A percentile compares a stretch with the other conserved stretches of the same genome.
These are phyloP conservation scores for Mucor racemosus DNA, from an alignment of 371 early-diverging fungal species.

Conservation along the genomic window DNA sequence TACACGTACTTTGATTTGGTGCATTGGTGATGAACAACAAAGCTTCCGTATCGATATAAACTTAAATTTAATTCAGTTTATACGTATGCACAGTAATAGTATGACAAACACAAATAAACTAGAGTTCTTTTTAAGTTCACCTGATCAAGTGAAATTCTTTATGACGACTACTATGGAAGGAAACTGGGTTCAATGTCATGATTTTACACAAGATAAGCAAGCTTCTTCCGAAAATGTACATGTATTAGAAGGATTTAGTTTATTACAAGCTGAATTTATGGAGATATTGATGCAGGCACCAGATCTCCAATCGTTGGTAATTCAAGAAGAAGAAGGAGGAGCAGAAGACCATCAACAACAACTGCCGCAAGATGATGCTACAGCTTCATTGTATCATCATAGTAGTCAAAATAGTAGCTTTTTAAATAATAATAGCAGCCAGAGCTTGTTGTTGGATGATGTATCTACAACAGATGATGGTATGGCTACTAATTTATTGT, in stretches of 20 bases:
- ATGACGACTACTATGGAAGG: constrained; percentile 40
- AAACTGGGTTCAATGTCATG: constrained; percentile 67
- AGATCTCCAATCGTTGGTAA: constrained; percentile 23
- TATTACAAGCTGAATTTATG: constrained; percentile 35
- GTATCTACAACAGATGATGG: not conserved
- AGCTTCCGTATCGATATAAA: constrained; percentile 71
- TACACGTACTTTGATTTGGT: constrained; percentile 61
- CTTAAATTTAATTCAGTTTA: constrained; percentile 52
- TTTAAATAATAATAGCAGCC: constrained; percentile 11
- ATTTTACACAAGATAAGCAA: constrained; percentile 74
- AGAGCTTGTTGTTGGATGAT: constrained; percentile 8
- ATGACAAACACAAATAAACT: constrained; percentile 6
- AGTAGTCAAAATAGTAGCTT: not conserved
- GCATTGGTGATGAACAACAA: constrained; percentile 58
- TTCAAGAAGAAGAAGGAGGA: constrained; percentile 26
- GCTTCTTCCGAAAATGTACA: constrained; percentile 45
- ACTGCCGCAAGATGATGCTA: not conserved
- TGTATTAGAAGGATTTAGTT: constrained; percentile 40
- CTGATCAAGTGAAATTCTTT: constrained; percentile 47
- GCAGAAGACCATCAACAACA: not conserved
- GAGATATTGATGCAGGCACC: constrained; percentile 28
- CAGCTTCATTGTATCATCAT: not conserved
- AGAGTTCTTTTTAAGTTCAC: constrained; percentile 25
- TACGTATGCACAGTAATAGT: constrained; percentile 39
- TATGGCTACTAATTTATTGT: constrained; percentile 20